A percentile compares a stretch with the other conserved stretches of the same genome.
These are phyloP conservation scores for Dunaliella primolecta DNA, from an alignment of 139 green algal species.

Conservation along the genomic window DNA sequence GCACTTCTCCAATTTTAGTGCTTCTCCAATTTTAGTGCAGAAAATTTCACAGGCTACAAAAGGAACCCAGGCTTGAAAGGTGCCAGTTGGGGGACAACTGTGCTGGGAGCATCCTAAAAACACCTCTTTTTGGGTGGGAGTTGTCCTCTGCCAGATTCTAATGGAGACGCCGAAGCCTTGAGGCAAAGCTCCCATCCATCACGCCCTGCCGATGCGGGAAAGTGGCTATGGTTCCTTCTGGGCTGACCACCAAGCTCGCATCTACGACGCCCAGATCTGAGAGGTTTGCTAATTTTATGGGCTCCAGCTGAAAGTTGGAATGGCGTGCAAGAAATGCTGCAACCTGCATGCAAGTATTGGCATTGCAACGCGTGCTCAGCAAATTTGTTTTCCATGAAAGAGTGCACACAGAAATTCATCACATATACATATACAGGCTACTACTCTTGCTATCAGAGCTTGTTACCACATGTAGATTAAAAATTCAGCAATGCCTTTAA, in stretches of 20 bases:
- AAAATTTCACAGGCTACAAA: no score
- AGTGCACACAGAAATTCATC: no score
- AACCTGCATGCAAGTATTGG: constrained; percentile 2
- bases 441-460: neutral
- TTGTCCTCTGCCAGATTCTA: no score
- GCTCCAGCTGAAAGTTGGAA: constrained; percentile 9
- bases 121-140: no score
- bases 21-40: no score
- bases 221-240: constrained; percentile 53
- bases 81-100: no score
- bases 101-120: no score
- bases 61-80: no score
- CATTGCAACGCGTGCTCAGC: neutral
- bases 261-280: neutral
- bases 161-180: constrained; percentile 50
- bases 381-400: neutral
- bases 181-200: constrained; percentile 83
- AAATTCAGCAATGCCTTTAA: neutral
- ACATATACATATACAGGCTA: no score
- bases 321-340: constrained; percentile 4
- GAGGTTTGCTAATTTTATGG: neutral
- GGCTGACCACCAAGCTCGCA: constrained; percentile 41
- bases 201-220: constrained; percentile 78
- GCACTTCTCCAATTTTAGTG: no score
- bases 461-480: neutral